Evolutionary conservation across 148 eudicot genomes (phyloP), one percentile per base, ranked within the genome.

Genomic region (Cornus controversa): DNA sequence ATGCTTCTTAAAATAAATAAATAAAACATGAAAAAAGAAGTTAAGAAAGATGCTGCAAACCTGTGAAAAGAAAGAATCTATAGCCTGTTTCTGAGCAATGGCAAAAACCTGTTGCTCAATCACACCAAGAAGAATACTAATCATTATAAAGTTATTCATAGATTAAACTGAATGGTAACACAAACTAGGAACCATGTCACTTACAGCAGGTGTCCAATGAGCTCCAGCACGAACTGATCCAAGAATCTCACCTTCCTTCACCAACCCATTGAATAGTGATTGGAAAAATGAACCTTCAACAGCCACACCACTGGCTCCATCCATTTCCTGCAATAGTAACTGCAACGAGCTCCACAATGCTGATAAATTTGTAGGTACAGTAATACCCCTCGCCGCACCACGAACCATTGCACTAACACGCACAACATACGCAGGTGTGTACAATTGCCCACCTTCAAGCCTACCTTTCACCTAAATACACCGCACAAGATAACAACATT

Each of bases 201-300:
- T 68, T 91, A 93, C 99, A 67, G 92, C 67, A 29, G 99, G 99
- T 37, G 99, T 96, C 99, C 99, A 96, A 73, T 93, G 94, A 45
- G 92, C 97, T 83, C 99, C 99, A 74, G 98, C 98, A 70, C 99
- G 98, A 85, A 96, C 89, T 9, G 95, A 91, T 75, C 99, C 99
- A 75, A 91, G 93, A 79, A 96, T 86, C 70, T 89, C 85, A 37
- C 87, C 90, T 34, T 91, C 97, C 89, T 93, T 96, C 83, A 93
- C 89, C 84, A 93, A 79, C 57, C 86, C 87, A 74, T 88, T 93
- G 72, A 96, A 93, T 84, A 96, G 77, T 65, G 99, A 90, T 76
- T 96, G 99, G 79, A 96, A 93, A 85, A 96, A 96, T 2, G 97
- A 89, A 80, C 86, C 89, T 70, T 93, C 99, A 80, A 92, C 90